phyloP scores from a whole-genome alignment of 192 early-diverging fungal genomes.

The Podila epicladia region DNA sequence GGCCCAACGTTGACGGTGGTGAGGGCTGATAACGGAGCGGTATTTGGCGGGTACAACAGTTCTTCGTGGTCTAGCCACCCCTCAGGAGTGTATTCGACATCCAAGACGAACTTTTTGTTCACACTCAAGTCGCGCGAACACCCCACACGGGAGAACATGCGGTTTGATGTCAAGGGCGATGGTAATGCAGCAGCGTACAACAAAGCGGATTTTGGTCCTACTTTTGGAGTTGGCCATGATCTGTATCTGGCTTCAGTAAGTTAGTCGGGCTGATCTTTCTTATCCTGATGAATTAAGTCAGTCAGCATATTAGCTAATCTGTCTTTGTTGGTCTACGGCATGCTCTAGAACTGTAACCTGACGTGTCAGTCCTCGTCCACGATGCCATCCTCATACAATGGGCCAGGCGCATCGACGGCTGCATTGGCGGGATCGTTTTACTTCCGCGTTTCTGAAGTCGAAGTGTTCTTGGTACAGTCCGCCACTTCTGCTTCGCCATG shows the following conservation, averaged over 20 bases:
- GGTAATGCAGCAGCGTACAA: slow-evolving; percentile 38
- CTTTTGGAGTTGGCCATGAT: slow-evolving; percentile 45
- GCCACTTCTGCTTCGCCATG: too few species aligned
- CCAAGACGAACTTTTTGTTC: slow-evolving; percentile 38
- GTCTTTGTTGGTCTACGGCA: neutral
- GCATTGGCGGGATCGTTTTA: slow-evolving; percentile 35
- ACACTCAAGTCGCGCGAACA: slow-evolving; percentile 21
- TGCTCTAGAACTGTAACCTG: slow-evolving; percentile 39
- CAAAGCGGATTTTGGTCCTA: slow-evolving; percentile 43
- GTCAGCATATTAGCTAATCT: neutral
- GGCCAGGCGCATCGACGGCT: slow-evolving; percentile 20
- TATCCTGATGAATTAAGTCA: neutral
- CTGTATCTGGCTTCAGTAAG: slow-evolving; percentile 42
- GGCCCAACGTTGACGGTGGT: slow-evolving; percentile 44
- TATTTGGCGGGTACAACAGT: slow-evolving; percentile 47
- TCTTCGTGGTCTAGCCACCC: slow-evolving; percentile 49
- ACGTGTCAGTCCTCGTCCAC: slow-evolving; percentile 25
- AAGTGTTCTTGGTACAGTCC: slow-evolving; percentile 41
- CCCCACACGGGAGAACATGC: slow-evolving; percentile 18
- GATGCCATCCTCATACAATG: slow-evolving; percentile 38
- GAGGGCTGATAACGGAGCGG: slow-evolving; percentile 21
- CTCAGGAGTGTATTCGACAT: slow-evolving; percentile 39
- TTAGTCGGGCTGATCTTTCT: too few species aligned
- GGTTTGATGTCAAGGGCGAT: slow-evolving; percentile 36
- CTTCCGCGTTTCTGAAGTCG: slow-evolving; percentile 42